A percentile compares a stretch with the other conserved stretches of the same genome.
phyloP scores from a whole-genome alignment of 768 basidiomycete species.

The Sutorius australiensis region DNA sequence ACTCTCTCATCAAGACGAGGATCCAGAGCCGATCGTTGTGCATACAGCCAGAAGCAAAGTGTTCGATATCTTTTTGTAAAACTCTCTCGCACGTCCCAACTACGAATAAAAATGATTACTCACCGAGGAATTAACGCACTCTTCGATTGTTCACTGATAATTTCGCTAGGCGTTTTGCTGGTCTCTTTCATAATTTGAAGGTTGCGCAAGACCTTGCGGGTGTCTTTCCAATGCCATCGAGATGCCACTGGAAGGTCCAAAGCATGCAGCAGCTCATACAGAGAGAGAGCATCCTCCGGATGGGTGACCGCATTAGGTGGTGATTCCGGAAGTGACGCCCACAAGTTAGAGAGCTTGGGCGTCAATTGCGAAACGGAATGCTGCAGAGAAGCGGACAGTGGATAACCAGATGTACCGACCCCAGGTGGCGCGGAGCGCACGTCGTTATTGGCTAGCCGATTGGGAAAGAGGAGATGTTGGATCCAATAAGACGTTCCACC shows the following conservation, averaged over 20 bases:
- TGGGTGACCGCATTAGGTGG: conserved; percentile 54
- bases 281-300: conserved; percentile 53
- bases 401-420: neutral
- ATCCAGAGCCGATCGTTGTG: conserved; percentile 58
- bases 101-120: neutral
- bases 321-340: conserved; percentile 53
- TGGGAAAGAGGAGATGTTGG: conserved; percentile 90
- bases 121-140: conserved; percentile 50
- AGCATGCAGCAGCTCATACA: conserved; percentile 60
- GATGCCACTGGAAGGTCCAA: conserved; percentile 73
- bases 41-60: conserved; percentile 88
- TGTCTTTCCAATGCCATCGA: conserved; percentile 96
- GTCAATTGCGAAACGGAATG: conserved; percentile 45
- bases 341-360: conserved; percentile 45
- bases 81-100: neutral
- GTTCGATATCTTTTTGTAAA: conserved; percentile 63
- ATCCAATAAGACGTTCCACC: conserved; percentile 98
- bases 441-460: conserved; percentile 47
- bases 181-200: conserved; percentile 74
- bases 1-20: conserved; percentile 74
- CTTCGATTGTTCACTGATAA: conserved; percentile 60
- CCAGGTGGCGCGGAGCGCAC: conserved; percentile 4
- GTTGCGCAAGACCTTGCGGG: conserved; percentile 82
- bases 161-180: conserved; percentile 60
- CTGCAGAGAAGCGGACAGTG: conserved; percentile 37